These are phyloP conservation scores for Acanthamoeba castellanii DNA, from an alignment of 208 protist species.

Conservation along the genomic window DNA sequence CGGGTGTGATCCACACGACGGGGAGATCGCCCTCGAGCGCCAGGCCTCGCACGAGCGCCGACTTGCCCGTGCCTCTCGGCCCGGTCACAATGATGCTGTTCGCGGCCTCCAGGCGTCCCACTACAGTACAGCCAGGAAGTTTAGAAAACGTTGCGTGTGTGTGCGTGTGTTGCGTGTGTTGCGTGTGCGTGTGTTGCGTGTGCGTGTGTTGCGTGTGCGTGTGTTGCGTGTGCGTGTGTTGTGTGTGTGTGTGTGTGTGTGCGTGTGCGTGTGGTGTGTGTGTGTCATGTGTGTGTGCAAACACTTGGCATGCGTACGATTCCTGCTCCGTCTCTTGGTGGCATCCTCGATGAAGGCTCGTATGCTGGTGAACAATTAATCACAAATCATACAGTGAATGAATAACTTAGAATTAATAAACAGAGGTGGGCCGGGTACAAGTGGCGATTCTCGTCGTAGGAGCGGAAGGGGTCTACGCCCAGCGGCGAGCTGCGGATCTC, in stretches of 20 bases:
- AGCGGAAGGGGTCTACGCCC: neutral
- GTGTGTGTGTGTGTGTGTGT: no score
- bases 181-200: neutral
- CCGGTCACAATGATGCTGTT: conserved; percentile 9
- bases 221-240: no score
- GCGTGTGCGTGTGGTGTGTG: no score
- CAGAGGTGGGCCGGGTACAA: neutral
- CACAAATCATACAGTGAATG: no score
- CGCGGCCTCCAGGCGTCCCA: neutral
- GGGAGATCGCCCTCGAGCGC: neutral
- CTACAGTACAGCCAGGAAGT: neutral
- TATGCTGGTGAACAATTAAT: neutral
- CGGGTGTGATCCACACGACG: conserved; percentile 10
- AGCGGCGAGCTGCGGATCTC: neutral
- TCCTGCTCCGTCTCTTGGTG: neutral
- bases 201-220: no score
- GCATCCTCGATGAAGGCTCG: neutral
- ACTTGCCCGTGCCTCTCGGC: conserved; percentile 12
- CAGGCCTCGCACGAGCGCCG: neutral
- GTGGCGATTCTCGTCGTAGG: conserved; percentile 12
- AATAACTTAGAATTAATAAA: neutral
- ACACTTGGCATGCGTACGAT: neutral
- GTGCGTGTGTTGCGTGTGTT: neutral
- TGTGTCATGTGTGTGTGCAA: no score
- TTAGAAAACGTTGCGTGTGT: no score